These are phyloP conservation scores for button mushroom (Agaricus bisporus) DNA, from an alignment of 768 basidiomycete species.

Conservation along the genomic window DNA sequence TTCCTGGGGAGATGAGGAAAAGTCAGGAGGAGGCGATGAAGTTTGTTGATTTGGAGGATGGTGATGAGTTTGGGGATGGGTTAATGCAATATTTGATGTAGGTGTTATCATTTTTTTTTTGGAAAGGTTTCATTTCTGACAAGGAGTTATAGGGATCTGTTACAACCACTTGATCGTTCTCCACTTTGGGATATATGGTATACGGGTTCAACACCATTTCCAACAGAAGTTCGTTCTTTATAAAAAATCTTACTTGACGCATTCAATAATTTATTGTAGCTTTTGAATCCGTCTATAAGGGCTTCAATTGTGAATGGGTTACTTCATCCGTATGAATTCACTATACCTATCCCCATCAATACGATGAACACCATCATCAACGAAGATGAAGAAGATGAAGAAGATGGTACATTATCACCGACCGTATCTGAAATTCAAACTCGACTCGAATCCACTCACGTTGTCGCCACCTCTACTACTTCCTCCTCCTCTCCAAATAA, in stretches of 20 bases:
- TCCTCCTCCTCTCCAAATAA: no score
- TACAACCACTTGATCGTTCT: slow-evolving; percentile 42
- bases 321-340: slow-evolving; percentile 49
- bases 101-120: not conserved
- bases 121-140: not conserved
- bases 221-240: slow-evolving; percentile 54
- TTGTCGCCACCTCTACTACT: not conserved
- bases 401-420: not conserved
- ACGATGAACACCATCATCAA: not conserved
- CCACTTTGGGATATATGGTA: slow-evolving; percentile 72
- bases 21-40: not conserved
- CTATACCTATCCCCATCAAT: slow-evolving; percentile 2
- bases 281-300: slow-evolving; percentile 66
- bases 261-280: no score
- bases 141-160: slow-evolving; percentile 1
- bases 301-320: slow-evolving; percentile 57
- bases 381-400: not conserved
- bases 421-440: slow-evolving; percentile 8
- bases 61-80: not conserved
- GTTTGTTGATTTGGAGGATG: not conserved
- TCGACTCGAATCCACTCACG: not conserved
- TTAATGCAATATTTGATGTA: not conserved
- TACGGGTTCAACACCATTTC: slow-evolving; percentile 57
- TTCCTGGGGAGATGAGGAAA: not conserved
- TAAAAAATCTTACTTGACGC: no score